These are phyloP conservation scores for Chiua virens DNA, from an alignment of 768 basidiomycete species.

Conservation along the genomic window DNA sequence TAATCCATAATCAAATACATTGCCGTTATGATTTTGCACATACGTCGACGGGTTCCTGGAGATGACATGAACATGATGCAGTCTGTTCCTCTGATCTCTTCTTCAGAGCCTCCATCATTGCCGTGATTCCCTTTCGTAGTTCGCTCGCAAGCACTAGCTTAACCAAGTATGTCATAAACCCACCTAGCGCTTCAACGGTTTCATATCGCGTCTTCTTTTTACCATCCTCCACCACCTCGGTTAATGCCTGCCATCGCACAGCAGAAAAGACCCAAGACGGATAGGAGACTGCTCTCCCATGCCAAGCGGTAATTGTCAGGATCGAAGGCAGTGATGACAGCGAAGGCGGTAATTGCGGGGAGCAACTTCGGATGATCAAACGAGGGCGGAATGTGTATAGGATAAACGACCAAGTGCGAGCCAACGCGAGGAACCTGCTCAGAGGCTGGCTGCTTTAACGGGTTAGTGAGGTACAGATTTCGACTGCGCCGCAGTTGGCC, in stretches of 20 bases:
- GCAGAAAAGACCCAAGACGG: constrained; percentile 49
- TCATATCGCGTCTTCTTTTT: constrained; percentile 59
- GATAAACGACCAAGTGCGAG: constrained; percentile 43
- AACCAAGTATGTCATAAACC: constrained; percentile 54
- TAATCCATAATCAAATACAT: too few relatives aligned
- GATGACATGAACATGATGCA: too few relatives aligned
- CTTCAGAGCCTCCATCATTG: constrained; percentile 60
- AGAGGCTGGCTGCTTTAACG: constrained; percentile 37
- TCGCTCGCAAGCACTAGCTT: constrained; percentile 43
- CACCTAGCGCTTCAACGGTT: constrained; percentile 59
- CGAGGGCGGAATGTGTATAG: constrained; percentile 62
- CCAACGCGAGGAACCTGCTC: constrained; percentile 52
- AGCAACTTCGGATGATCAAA: constrained; percentile 38
- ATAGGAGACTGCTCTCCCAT: constrained; percentile 46
- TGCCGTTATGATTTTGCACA: too few relatives aligned
- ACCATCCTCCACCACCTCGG: constrained; percentile 44
- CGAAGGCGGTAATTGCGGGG: constrained; percentile 43
- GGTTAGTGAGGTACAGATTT: constrained; percentile 45
- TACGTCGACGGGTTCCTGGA: too few relatives aligned
- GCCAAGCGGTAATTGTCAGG: constrained; percentile 53
- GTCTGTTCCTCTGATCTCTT: constrained; percentile 40
- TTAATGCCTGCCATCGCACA: constrained; percentile 65
- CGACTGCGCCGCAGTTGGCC: constrained; percentile 38
- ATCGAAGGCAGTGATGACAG: constrained; percentile 51
- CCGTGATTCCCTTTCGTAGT: constrained; percentile 46